Conservation (phyloP, 345 rosid genomes). For the Moricandia moricandioides region DNA sequence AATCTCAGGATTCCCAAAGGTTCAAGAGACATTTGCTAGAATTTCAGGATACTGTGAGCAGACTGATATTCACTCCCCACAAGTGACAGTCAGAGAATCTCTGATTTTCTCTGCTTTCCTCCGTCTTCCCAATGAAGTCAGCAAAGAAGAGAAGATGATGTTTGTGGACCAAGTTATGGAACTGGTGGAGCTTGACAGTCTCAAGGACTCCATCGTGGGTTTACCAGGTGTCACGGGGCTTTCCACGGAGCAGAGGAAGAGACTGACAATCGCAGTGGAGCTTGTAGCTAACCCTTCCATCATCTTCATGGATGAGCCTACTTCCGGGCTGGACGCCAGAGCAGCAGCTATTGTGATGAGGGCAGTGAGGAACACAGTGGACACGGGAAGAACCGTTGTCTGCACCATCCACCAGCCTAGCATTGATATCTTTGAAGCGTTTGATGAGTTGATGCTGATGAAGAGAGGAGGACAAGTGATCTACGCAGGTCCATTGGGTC, state of each 20-base stretch:
- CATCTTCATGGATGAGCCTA: constrained; percentile 50
- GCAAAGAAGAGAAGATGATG: constrained; percentile 64
- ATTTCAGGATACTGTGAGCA: constrained; percentile 39
- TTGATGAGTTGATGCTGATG: constrained; percentile 75
- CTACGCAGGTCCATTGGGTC: constrained; percentile 62
- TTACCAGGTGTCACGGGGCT: constrained; percentile 68
- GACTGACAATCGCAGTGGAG: constrained; percentile 38
- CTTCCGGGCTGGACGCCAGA: constrained; percentile 80
- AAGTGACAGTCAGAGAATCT: constrained; percentile 76
- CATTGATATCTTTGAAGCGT: constrained; percentile 68
- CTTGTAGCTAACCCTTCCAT: constrained; percentile 14
- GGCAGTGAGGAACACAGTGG: constrained; percentile 9
- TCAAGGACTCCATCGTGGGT: constrained; percentile 60
- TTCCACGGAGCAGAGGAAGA: constrained; percentile 81
- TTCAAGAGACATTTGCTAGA: constrained; percentile 86
- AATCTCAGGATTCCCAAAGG: constrained; percentile 77
- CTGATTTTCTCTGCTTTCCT: constrained; percentile 82
- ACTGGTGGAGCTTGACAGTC: constrained; percentile 53
- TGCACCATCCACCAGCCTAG: constrained; percentile 13
- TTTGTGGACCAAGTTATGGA: constrained; percentile 71
- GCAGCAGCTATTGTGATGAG: constrained; percentile 93
- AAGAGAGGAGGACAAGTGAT: constrained; percentile 87
- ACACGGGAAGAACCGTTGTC: constrained; percentile 8
- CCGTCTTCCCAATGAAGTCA: constrained; percentile 64
- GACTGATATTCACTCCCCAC: constrained; percentile 81